Evolutionary conservation across 2,329 filamentous ascomycete species (phyloP).

Genomic region (Fusarium tanahbumbuense): DNA sequence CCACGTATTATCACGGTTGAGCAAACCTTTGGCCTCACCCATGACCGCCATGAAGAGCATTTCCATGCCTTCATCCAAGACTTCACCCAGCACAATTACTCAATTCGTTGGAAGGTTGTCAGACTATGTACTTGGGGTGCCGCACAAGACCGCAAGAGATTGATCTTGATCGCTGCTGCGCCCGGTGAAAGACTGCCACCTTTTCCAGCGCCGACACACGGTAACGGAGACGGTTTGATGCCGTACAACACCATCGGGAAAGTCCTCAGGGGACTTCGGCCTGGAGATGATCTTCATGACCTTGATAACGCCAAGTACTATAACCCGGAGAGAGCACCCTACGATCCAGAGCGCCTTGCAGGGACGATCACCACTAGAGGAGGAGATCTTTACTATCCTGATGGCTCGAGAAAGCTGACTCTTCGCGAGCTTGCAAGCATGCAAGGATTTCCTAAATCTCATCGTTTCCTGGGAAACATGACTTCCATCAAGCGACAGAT

Average conservation of each 20-base stretch:
- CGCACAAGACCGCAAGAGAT: slow-evolving; percentile 61
- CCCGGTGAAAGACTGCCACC: slow-evolving; percentile 77
- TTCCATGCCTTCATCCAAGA: slow-evolving; percentile 71
- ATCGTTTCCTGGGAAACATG: slow-evolving; percentile 64
- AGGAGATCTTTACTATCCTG: slow-evolving; percentile 72
- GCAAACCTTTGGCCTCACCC: slow-evolving; percentile 77
- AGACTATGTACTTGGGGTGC: slow-evolving; percentile 63
- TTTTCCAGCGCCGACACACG: slow-evolving; percentile 73
- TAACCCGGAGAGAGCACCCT: slow-evolving; percentile 51
- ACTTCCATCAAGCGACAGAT: slow-evolving; percentile 70
- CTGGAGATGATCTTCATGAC: slow-evolving; percentile 56
- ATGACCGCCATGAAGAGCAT: slow-evolving; percentile 62
- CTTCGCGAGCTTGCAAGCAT: slow-evolving; percentile 74
- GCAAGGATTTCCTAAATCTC: slow-evolving; percentile 74
- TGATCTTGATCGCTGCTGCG: slow-evolving; percentile 69
- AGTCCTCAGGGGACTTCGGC: slow-evolving; percentile 53
- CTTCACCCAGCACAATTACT: slow-evolving; percentile 75
- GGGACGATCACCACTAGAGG: slow-evolving; percentile 74
- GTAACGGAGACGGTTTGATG: slow-evolving; percentile 51
- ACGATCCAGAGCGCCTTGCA: slow-evolving; percentile 61
- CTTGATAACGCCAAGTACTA: slow-evolving; percentile 46
- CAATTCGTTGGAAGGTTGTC: slow-evolving; percentile 74
- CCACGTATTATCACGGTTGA: slow-evolving; percentile 82
- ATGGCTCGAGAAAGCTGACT: slow-evolving; percentile 72
- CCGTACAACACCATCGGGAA: slow-evolving; percentile 59